Percentiles rank a stretch among this genome's conserved stretches.
Conservation (phyloP, 257 asterid species). For the Dorcoceras hygrometricum region DNA sequence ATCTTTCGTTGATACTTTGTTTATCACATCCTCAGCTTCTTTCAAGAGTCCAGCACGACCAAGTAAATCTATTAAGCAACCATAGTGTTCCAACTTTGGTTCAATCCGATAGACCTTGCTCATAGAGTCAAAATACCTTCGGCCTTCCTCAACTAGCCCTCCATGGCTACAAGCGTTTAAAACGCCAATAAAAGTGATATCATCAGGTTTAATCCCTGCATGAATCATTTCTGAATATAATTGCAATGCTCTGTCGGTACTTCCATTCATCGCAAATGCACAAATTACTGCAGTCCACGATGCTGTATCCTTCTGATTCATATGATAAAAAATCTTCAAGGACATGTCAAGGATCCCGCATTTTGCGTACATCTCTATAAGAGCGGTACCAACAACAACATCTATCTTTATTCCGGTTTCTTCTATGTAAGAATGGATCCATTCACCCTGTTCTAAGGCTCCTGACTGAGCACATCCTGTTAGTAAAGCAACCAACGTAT, state of each 20-base stretch:
- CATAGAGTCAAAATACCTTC: conserved; percentile 35
- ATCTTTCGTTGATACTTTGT: conserved; percentile 29
- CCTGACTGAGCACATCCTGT: conserved; percentile 53
- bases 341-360: conserved; percentile 44
- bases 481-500: conserved; percentile 42
- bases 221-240: conserved; percentile 35
- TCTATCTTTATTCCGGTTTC: conserved; percentile 31
- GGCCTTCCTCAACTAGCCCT: conserved; percentile 48
- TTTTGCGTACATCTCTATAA: conserved; percentile 49
- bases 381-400: conserved; percentile 47
- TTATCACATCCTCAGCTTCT: conserved; percentile 39
- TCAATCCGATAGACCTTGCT: conserved; percentile 29
- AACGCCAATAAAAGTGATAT: conserved; percentile 47
- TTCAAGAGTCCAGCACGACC: conserved; percentile 50
- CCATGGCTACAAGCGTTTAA: conserved; percentile 54
- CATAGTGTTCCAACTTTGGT: conserved; percentile 44
- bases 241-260: conserved; percentile 36
- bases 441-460: conserved; percentile 37
- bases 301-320: conserved; percentile 38
- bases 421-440: conserved; percentile 36
- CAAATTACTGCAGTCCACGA: conserved; percentile 45
- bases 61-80: conserved; percentile 45
- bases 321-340: conserved; percentile 29
- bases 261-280: conserved; percentile 43
- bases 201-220: conserved; percentile 37